Base-by-base conservation (phyloP, 129 eudicot species). In the Saussurea involucrata region DNA sequence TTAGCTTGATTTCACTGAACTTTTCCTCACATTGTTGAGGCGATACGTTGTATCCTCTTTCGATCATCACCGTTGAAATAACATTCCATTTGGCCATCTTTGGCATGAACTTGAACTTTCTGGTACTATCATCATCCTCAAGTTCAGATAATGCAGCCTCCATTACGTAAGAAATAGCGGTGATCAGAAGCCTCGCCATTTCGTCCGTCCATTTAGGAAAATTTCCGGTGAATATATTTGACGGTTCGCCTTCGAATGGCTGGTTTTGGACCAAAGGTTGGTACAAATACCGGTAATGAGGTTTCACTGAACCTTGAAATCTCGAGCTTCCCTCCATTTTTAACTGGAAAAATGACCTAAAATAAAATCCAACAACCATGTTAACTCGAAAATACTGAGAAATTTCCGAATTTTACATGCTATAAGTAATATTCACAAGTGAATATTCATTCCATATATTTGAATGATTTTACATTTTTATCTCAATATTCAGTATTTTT, bases 21-120 rank as follows among this genome's bases (percentile, higher is more conserved):
- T 84, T 87, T 27, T 81, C 74, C 68, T 78, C 82, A 29, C 91
- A 87, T 22, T 87, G 84, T 17, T 83, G 88, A 44, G 91, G 83
- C 1, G 91, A 81, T 18, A 75, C 82, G 6, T 10, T 24, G 36
- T 28, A 76, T 32, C 88, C 91, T 57, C 86, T 78, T 24, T 81
- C 82, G 0, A 5, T 49, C 88, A 87, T 74, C 24, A 40, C 84
- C 21, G 33, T 65, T 12, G 88, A 84, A 78, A 87, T 71, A 0
- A 76, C 82, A 10, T 58, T 78, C 88, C 91, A 87, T n/a, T n/a
- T n/a, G n/a, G n/a, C n/a, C n/a, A n/a, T n/a, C n/a, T n/a, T n/a
- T n/a, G n/a, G n/a, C n/a, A n/a, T n/a, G n/a, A n/a, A n/a, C n/a
- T n/a, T n/a, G n/a, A n/a, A n/a, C n/a, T n/a, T n/a, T 31, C 81